Percentiles rank a stretch among this genome's conserved stretches.
Conservation (phyloP, 2,329 filamentous ascomycete genomes). For the Venturia effusa region DNA sequence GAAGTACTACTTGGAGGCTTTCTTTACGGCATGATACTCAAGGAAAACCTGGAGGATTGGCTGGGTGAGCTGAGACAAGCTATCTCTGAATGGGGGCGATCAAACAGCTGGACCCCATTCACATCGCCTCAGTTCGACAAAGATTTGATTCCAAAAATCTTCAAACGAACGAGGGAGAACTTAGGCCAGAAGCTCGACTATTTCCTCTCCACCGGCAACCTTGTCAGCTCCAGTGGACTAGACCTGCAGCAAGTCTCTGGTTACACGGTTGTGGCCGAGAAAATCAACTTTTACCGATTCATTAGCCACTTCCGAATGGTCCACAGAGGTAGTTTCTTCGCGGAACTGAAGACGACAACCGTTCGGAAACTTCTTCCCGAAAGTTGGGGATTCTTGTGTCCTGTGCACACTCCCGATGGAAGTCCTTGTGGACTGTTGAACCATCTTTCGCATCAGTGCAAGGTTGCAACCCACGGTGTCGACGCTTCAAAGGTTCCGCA, state of each 20-base stretch:
- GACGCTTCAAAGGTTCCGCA: slow-evolving; percentile 66
- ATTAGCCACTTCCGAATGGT: slow-evolving; percentile 99
- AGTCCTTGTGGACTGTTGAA: slow-evolving; percentile 89
- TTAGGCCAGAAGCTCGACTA: slow-evolving; percentile 82
- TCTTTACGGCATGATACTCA: slow-evolving; percentile 88
- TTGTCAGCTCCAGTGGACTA: slow-evolving; percentile 80
- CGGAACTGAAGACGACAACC: slow-evolving; percentile 91
- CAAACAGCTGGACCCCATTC: slow-evolving; percentile 48
- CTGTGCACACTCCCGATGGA: slow-evolving; percentile 95
- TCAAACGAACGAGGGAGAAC: slow-evolving; percentile 77
- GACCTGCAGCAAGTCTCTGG: slow-evolving; percentile 92
- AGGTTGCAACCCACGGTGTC: slow-evolving; percentile 65
- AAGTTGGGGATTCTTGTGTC: slow-evolving; percentile 96
- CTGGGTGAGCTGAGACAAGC: slow-evolving; percentile 51
- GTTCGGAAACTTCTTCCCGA: slow-evolving; percentile 92
- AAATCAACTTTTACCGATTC: slow-evolving; percentile 97
- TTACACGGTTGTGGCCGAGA: slow-evolving; percentile 94
- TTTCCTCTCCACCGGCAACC: slow-evolving; percentile 90
- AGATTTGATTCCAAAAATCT: slow-evolving; percentile 69
- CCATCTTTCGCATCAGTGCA: slow-evolving; percentile 90
- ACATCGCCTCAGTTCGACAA: slow-evolving; percentile 65
- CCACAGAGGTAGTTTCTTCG: slow-evolving; percentile 97
- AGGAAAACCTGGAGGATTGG: slow-evolving; percentile 88
- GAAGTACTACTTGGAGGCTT: slow-evolving; percentile 90
- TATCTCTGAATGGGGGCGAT: slow-evolving; percentile 44